Percentiles rank a stretch among this genome's conserved stretches.
These are phyloP conservation scores for Blastocystis sp. DNA, from an alignment of 352 stramenopile species.

Conservation along the genomic window DNA sequence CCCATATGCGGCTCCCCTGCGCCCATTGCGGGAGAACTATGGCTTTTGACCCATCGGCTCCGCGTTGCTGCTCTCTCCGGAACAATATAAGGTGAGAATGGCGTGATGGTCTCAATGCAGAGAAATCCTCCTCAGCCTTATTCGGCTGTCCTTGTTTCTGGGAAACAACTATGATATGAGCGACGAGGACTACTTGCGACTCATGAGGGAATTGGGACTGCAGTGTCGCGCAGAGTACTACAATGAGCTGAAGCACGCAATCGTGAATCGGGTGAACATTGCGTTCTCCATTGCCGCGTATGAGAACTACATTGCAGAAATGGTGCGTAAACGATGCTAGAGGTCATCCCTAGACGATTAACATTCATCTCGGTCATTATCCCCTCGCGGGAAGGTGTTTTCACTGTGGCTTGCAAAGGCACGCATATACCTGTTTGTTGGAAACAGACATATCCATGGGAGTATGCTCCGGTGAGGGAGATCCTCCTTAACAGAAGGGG, in stretches of 20 bases:
- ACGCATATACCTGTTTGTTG: too few relatives aligned
- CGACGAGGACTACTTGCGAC: background rate
- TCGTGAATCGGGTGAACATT: background rate
- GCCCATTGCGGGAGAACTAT: constrained; percentile 17
- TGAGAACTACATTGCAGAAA: constrained; percentile 1
- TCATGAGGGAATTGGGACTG: background rate
- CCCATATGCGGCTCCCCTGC: constrained; percentile 3
- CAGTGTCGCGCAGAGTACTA: constrained; percentile 8
- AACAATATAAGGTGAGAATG: constrained; percentile 25
- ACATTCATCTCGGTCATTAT: constrained; percentile 20
- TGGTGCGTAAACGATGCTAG: too few relatives aligned
- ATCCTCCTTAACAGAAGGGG: too few relatives aligned
- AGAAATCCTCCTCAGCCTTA: constrained; percentile 16
- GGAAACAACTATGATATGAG: constrained; percentile 33
- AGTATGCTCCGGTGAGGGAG: too few relatives aligned
- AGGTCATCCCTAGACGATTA: background rate
- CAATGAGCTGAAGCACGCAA: background rate
- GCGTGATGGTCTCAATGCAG: background rate
- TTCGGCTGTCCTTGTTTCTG: constrained; percentile 6
- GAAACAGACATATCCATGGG: too few relatives aligned
- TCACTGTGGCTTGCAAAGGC: background rate
- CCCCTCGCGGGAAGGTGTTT: background rate
- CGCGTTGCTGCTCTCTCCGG: background rate
- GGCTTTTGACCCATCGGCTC: background rate
- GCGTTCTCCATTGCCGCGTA: constrained; percentile 6